Evolutionary conservation across 2,329 filamentous ascomycete genomes (phyloP), one percentile per base, ranked within the genome.

Genomic region (Hymenoscyphus linearis): DNA sequence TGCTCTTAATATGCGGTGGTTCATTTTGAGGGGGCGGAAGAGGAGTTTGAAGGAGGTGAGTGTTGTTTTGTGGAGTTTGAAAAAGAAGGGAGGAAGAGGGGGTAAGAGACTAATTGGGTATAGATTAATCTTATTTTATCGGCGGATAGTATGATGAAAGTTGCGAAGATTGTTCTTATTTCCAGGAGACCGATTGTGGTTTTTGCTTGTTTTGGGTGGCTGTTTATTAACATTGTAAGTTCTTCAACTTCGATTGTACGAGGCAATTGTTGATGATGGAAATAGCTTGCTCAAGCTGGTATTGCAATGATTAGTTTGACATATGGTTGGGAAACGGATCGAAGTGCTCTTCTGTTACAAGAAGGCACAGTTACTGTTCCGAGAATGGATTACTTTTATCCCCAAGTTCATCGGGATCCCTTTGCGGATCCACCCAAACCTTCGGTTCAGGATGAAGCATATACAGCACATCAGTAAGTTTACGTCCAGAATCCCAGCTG

Each of bases 1-100:
- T 73, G 74, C 77, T 3, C 67, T 72, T 14, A 77, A 79, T 62
- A 68, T 79, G 62, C 71, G 78, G n/a, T 80, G 78, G 77, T 78
- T 76, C 70, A 74, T 80, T 31, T 65, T 81, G 50, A 74, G 73
- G 60, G 68, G 70, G 9, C 68, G 72, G 4, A 70, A 73, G 44
- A 72, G 76, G 62, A 74, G 73, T 36, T 68, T 75, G 47, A 68
- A 67, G 4, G 78, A 80, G 70, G 78, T 78, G 57, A n/a, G 70
- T 60, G 34, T 34, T 13, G 3, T 9, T 27, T 25, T 40, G 5
- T 4, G 36, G 36, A 16, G 10, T 9, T 40, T 40, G 12, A 40
- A 37, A 37, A 9, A n/a, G 37, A 6, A 4, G 2, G 7, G 3
- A 7, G 16, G 37, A 7, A n/a, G 14, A n/a, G 16, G 4, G 37